Evolutionary conservation across 331 rosid genomes (phyloP).

Genomic region (Cydonia oblonga): DNA sequence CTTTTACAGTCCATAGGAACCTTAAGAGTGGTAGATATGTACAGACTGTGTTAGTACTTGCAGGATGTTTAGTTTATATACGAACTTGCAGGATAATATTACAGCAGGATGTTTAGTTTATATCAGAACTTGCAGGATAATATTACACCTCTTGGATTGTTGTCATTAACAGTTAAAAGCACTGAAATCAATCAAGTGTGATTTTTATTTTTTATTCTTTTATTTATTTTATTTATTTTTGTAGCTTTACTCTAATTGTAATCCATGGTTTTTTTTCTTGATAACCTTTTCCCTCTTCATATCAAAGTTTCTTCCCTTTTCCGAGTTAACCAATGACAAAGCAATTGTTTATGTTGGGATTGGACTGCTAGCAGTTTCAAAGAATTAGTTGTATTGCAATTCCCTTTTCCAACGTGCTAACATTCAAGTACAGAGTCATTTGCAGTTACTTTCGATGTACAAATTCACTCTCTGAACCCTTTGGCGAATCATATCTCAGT

Average conservation of each 20-base stretch:
- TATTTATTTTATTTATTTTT: no score
- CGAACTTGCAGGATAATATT: neutral
- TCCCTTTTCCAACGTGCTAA: neutral
- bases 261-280: neutral
- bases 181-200: no score
- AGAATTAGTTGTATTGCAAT: neutral
- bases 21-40: neutral
- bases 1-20: neutral
- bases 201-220: no score
- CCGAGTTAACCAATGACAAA: neutral
- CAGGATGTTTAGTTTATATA: neutral
- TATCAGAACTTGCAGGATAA: neutral
- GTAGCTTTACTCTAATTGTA: neutral
- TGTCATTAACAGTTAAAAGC: no score
- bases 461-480: neutral
- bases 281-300: neutral
- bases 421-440: neutral
- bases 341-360: neutral
- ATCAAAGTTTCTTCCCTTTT: neutral
- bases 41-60: neutral
- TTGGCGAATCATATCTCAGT: neutral
- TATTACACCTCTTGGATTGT: neutral
- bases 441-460: neutral
- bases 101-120: neutral
- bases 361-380: neutral